Evolutionary conservation across 176 grass and related monocot genomes (phyloP), one percentile per base, ranked within the genome.

Genomic region (Lolium perenne): DNA sequence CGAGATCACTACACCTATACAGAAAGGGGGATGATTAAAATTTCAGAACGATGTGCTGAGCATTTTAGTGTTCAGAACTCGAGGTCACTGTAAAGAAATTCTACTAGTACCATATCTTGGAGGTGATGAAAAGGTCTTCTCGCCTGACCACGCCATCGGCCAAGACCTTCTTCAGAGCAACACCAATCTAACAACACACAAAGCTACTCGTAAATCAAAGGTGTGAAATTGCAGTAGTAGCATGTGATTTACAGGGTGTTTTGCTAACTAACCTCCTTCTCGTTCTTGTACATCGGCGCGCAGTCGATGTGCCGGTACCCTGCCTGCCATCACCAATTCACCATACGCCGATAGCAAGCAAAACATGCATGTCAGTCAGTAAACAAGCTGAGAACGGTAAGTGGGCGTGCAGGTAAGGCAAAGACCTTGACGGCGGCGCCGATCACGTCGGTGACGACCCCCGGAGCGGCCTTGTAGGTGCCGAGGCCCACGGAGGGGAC

Each of bases 221-320:
- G 29, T 5, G 8, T 46, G 40, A 38, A 41, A 8, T 11, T 40
- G 41, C 20, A 3, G 70, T 7, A 23, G 70, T 3, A 1, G 71
- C 7, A 6, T 54, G 25, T 51, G 22, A 82, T 43, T 80, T 32
- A 48, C 59, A 35, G 46, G 48, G 72, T 3, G 47, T 75, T 26
- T 25, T 25, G 41, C 9, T 6, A 18, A 47, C 26, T 57, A 25
- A 97, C 94, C 94, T 97, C 90, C 53, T 92, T 66, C 90, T 97
- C 87, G 61, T 97, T 97, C 10, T 87, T 76, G 85, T 97, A 97
- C 10, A 80, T 12, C 8, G 68, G 79, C 8, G 94, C 94, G 47
- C 94, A 97, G 83, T 97, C 94, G 18, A 97, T 92, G 80, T 97
- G 94, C 51, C 92, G 84, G 79, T 94, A 97, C 71, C 94, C 94